Evolutionary conservation across 2,329 filamentous ascomycete species (phyloP), one percentile per base, ranked within the genome.

Genomic region (Cercospora zeina): DNA sequence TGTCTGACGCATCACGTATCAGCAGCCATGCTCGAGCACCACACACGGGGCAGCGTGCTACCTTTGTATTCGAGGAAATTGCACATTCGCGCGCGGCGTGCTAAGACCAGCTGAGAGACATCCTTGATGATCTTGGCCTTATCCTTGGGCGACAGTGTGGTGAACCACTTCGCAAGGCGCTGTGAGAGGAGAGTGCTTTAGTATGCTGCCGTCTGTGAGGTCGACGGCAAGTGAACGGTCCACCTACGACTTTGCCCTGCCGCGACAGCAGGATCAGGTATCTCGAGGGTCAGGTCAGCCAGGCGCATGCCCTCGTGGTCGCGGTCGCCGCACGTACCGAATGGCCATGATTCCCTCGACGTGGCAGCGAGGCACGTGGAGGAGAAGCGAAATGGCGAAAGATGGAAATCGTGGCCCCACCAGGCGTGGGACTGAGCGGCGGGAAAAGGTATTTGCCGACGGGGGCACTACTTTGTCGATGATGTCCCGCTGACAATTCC

Each of bases 71-170:
- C 95, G 64, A 99, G 86, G 79, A 99, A 99, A 80, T 99, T 99
- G 86, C 95, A 99, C 95, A 99, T 99, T 77, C 95, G 91, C 63
- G 95, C 97, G 74, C 95, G 87, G 70, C 95, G 87, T 66, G 95
- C 95, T 69, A 99, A 88, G 70, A 99, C 95, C 54, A 97, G 89
- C 80, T 97, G 95, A 65, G 95, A 92, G 73, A 99, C 95, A 83
- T 99, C 95, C 80, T 99, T 99, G 84, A 99, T 93, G 76, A 99
- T 97, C 85, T 99, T 99, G 79, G 93, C 95, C 82, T 99, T 99
- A 76, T 99, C 95, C 80, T 89, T 97, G 67, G 95, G 95, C 36
- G 93, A 96, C 66, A 99, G 85, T 14, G 95, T 99, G 59, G 93
- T 96, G 81, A 99, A 99, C 95, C 95, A 99, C 82, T 99, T 99